A percentile compares a stretch with the other conserved stretches of the same genome.
Evolutionary conservation across 2,329 filamentous ascomycete genomes (phyloP).

Genomic region (Apiospora phragmitis): DNA sequence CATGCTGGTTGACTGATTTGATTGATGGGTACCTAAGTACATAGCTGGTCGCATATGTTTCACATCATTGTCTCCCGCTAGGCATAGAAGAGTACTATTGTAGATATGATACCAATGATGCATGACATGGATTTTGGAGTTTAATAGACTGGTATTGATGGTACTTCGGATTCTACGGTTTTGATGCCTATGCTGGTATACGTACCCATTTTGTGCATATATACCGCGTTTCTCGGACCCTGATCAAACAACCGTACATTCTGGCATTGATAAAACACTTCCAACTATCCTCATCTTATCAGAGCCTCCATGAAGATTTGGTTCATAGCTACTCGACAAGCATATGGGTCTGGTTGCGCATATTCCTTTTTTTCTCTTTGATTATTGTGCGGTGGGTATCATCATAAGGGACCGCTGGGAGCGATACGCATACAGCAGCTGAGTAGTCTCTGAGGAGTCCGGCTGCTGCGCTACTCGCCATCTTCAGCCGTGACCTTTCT

Average conservation of each 20-base stretch:
- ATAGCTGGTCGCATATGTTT: constrained; percentile 8
- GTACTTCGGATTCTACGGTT: not conserved
- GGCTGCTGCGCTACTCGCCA: constrained; percentile 17
- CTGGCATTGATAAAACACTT: not conserved
- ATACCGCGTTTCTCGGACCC: not conserved
- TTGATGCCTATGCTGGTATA: not conserved
- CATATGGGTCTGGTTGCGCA: not conserved
- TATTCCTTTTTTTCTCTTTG: not conserved
- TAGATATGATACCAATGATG: constrained; percentile 14
- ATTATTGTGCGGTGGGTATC: constrained; percentile 12
- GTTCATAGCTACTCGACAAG: not conserved
- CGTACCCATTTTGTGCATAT: not conserved
- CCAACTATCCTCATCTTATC: not conserved
- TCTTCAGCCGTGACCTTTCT: constrained; percentile 56
- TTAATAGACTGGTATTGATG: constrained; percentile 10
- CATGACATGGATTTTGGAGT: constrained; percentile 9
- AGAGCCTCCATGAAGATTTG: not conserved
- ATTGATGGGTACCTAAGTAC: constrained; percentile 12
- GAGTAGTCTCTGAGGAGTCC: not conserved
- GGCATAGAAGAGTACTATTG: not conserved
- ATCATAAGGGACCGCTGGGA: constrained; percentile 7
- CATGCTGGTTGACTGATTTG: constrained; percentile 67
- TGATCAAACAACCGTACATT: not conserved
- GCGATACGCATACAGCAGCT: constrained; percentile 1
- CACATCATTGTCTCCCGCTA: not conserved